These are phyloP conservation scores for Filobasidium wieringae DNA, from an alignment of 768 basidiomycete genomes.

Conservation along the genomic window DNA sequence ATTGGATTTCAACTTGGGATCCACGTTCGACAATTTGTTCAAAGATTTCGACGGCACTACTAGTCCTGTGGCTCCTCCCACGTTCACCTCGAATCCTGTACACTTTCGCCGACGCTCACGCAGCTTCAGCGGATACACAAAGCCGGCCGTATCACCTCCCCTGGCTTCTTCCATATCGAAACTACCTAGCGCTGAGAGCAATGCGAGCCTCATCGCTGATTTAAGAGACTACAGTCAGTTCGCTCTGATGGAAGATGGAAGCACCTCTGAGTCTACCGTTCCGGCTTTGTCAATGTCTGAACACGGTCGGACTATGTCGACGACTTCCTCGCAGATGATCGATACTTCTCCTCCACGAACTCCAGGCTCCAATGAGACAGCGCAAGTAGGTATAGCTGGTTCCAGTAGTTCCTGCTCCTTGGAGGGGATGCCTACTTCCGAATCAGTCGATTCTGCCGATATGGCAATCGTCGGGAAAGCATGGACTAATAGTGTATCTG, in stretches of 20 bases:
- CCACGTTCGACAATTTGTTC: conserved; percentile 25
- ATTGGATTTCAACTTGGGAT: conserved; percentile 31
- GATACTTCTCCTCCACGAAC: conserved; percentile 12
- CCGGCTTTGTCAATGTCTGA: conserved; percentile 4
- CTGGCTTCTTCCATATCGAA: neutral
- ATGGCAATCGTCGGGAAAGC: neutral
- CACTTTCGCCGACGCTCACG: conserved; percentile 7
- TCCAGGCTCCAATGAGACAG: conserved; percentile 8
- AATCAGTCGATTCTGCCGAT: neutral
- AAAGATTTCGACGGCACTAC: conserved; percentile 23
- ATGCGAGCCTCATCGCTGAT: conserved; percentile 3
- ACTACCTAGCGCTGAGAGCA: conserved; percentile 1
- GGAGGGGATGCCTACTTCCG: neutral
- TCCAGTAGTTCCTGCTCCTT: conserved; percentile 1
- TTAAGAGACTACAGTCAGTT: neutral
- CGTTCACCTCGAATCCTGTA: neutral
- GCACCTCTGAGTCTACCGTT: neutral
- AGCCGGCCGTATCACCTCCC: neutral
- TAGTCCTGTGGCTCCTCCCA: conserved; percentile 13
- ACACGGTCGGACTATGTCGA: conserved; percentile 9
- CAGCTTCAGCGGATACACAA: conserved; percentile 12
- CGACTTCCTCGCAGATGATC: conserved; percentile 7
- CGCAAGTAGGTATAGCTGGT: neutral
- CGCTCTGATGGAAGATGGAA: neutral
- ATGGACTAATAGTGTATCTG: neutral